A percentile compares a stretch with the other conserved stretches of the same genome.
Evolutionary conservation across 495 filamentous ascomycete species (phyloP).

Genomic region (Margaritispora aquatica): DNA sequence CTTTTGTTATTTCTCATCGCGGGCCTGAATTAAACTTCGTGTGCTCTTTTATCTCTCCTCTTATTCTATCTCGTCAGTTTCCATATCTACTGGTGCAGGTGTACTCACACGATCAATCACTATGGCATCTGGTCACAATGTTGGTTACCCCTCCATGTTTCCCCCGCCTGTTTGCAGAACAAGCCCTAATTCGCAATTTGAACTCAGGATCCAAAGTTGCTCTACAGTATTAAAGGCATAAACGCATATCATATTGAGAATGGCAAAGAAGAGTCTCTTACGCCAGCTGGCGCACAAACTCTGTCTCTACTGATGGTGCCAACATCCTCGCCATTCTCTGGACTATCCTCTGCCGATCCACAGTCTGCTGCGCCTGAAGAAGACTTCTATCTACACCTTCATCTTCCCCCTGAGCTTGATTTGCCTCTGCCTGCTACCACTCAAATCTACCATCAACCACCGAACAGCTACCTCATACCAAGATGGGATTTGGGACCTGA

Average conservation of each 20-base stretch:
- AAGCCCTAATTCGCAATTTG: background rate
- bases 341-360: slow-evolving; percentile 46
- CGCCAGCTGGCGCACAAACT: slow-evolving; percentile 79
- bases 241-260: slow-evolving; percentile 81
- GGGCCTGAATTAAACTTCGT: no score
- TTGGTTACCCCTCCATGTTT: slow-evolving; percentile 14
- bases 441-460: slow-evolving; percentile 91
- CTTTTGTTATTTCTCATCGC: no score
- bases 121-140: slow-evolving; percentile 47
- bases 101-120: background rate
- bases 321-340: slow-evolving; percentile 65
- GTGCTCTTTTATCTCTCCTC: background rate
- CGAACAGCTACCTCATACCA: slow-evolving; percentile 82
- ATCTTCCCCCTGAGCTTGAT: slow-evolving; percentile 90
- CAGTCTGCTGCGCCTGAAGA: slow-evolving; percentile 62
- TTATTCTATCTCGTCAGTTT: background rate
- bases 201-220: slow-evolving; percentile 65
- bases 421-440: slow-evolving; percentile 86
- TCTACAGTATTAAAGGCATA: slow-evolving; percentile 81
- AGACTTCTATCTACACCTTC: slow-evolving; percentile 92
- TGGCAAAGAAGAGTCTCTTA: slow-evolving; percentile 77
- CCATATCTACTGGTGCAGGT: slow-evolving; percentile 2
- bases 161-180: background rate
- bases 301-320: slow-evolving; percentile 92
- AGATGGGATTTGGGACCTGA: slow-evolving; percentile 87